phyloP scores from a whole-genome alignment of 169 alveolate species.

The Fabrea salina region DNA sequence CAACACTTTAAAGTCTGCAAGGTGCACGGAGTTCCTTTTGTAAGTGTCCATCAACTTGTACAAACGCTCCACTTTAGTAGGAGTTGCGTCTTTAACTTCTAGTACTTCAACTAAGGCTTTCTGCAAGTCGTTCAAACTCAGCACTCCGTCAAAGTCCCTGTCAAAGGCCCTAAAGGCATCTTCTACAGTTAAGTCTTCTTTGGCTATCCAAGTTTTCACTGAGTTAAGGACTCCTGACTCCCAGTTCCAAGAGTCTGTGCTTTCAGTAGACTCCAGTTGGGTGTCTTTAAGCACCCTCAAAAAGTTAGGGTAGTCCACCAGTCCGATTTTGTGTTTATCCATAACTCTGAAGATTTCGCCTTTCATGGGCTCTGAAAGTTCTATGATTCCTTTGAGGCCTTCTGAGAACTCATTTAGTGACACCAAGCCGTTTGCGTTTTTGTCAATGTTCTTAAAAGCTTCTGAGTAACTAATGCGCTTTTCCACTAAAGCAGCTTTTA shows the following conservation, averaged over 20 bases:
- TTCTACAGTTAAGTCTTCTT: slow-evolving; percentile 54
- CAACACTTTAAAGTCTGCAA: slow-evolving; percentile 57
- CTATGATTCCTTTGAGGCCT: slow-evolving; percentile 51
- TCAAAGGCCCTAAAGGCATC: slow-evolving; percentile 70
- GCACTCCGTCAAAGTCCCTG: slow-evolving; percentile 59
- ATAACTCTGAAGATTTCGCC: slow-evolving; percentile 60
- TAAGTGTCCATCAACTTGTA: slow-evolving; percentile 55
- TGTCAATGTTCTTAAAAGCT: slow-evolving; percentile 41
- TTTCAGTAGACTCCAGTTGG: not conserved
- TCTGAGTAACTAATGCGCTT: slow-evolving; percentile 43
- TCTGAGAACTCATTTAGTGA: slow-evolving; percentile 35
- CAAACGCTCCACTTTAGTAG: slow-evolving; percentile 55
- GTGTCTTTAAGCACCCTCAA: slow-evolving; percentile 34
- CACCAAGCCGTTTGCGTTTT: slow-evolving; percentile 47
- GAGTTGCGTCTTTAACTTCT: slow-evolving; percentile 42
- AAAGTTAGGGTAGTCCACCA: slow-evolving; percentile 58
- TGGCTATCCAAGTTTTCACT: slow-evolving; percentile 57
- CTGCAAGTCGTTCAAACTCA: slow-evolving; percentile 50
- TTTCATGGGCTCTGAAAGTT: slow-evolving; percentile 55
- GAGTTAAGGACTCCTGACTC: slow-evolving; percentile 42
- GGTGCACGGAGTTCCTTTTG: slow-evolving; percentile 57
- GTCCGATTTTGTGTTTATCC: slow-evolving; percentile 62
- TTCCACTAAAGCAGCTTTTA: slow-evolving; percentile 27
- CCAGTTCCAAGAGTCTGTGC: slow-evolving; percentile 64
- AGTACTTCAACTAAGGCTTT: slow-evolving; percentile 38